These are phyloP conservation scores for Jamesozyma lodderae DNA, from an alignment of 805 yeast species.

Conservation along the genomic window DNA sequence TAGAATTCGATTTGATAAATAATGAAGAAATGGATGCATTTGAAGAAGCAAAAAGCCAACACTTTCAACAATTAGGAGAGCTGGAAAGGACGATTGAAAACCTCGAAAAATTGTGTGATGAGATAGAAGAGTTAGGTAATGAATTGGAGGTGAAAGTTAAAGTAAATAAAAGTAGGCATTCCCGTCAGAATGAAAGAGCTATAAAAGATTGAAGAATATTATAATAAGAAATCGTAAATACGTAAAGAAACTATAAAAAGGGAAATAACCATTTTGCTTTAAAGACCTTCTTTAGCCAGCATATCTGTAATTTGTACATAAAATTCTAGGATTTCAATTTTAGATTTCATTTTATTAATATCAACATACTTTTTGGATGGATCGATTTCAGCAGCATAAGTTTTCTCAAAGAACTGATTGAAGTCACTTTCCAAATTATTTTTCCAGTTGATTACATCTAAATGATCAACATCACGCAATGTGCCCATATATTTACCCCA, in stretches of 20 bases:
- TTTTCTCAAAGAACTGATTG: no score
- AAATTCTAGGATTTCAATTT: conserved; percentile 57
- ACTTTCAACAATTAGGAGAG: conserved; percentile 15
- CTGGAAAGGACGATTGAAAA: conserved; percentile 33
- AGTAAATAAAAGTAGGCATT: conserved; percentile 12
- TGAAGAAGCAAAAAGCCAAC: conserved; percentile 21
- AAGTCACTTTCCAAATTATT: conserved; percentile 39
- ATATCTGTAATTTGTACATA: conserved; percentile 61
- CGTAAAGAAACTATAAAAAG: no score
- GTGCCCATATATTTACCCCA: conserved; percentile 87
- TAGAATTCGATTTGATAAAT: conserved; percentile 17
- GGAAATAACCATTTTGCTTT: not conserved
- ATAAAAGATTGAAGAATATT: not conserved
- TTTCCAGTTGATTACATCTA: conserved; percentile 81
- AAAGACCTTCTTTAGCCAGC: conserved; percentile 51
- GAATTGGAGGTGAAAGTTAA: conserved; percentile 42
- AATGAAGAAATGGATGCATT: conserved; percentile 23
- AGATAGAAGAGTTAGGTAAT: conserved; percentile 52
- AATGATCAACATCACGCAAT: conserved; percentile 67
- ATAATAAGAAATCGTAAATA: no score
- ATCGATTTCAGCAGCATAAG: not conserved
- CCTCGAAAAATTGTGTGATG: conserved; percentile 41
- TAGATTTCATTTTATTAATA: not conserved
- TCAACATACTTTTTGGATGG: not conserved
- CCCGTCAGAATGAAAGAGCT: not conserved